Base-by-base conservation (phyloP, 306 rosid genomes). In the Cucurbita pepo region DNA sequence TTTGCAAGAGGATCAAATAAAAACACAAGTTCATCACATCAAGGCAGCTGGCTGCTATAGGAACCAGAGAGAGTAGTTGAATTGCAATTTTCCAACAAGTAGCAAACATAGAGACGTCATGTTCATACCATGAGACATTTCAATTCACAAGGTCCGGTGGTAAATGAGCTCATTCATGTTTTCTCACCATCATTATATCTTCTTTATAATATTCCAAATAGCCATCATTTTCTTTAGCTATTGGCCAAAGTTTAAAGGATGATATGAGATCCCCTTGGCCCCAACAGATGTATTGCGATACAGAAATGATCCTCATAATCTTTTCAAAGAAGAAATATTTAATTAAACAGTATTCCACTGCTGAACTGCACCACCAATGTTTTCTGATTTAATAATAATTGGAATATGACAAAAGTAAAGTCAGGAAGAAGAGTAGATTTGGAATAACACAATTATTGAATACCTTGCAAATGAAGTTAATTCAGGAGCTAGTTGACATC, bases 151-250 rank as follows among this genome's bases (percentile, higher is more conserved):
- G 34, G 54, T 44, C 11, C 19, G 37, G 72, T 44, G 53, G 55
- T 12, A 19, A 66, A 41, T 67, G 56, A 25, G 13, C 57, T 21
- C 58, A 69, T 67, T 67, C 56, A 22, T 47, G 19, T 22, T 8
- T 41, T 48, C 73, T 30, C 56, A 67, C 55, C 56, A 67, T 67
- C 73, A 30, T 30, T 69, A 43, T 45, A 14, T 50, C 71, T 21
- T 50, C 74, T 69, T 69, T 25, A 34, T 48, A 69, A 69, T 69
- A 69, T 25, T 69, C 74, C 58, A 50, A 67, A 16, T 50, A 8
- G 22, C 58, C 58, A 69, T 69, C 74, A 69, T 69, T 69, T 69
- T 69, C 55, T 45, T 45, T 48, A 64, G 19, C 72, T 67, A 12
- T 19, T 25, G 14, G 8, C 73, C 37, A 25, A 67, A 47, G 12